These are phyloP conservation scores for Plasmodium billcollinsi DNA, from an alignment of 169 alveolate species.

Conservation along the genomic window DNA sequence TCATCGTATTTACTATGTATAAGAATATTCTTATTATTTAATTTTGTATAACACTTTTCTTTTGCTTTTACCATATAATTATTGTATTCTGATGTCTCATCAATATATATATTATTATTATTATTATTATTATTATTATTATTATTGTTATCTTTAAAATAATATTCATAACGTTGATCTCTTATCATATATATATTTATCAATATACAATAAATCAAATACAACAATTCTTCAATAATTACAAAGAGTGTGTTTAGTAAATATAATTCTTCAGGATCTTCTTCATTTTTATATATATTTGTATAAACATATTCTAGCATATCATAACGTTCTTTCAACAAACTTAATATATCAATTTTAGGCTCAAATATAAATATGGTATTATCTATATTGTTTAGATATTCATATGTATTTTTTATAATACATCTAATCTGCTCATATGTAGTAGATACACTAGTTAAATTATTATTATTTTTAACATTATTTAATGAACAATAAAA, in stretches of 20 bases:
- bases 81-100: not conserved
- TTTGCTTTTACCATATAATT: not conserved
- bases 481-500: not conserved
- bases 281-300: not conserved
- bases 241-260: slow-evolving; percentile 20
- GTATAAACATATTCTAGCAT: slow-evolving; percentile 44
- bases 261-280: not conserved
- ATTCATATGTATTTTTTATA: slow-evolving; percentile 25
- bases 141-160: not conserved
- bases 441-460: not conserved
- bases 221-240: slow-evolving; percentile 42
- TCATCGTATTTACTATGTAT: no score
- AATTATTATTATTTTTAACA: not conserved
- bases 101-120: not conserved
- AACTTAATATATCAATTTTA: slow-evolving; percentile 57
- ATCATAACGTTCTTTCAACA: slow-evolving; percentile 72
- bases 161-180: slow-evolving; percentile 30
- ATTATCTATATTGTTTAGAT: slow-evolving; percentile 72
- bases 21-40: not conserved
- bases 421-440: slow-evolving; percentile 17
- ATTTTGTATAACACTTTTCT: not conserved
- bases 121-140: not conserved
- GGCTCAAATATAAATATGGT: slow-evolving; percentile 59
- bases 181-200: slow-evolving; percentile 72
- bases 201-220: slow-evolving; percentile 35